These are phyloP conservation scores for Trichoderma cornu-damae DNA, from an alignment of 2,329 filamentous ascomycete genomes.

Conservation along the genomic window DNA sequence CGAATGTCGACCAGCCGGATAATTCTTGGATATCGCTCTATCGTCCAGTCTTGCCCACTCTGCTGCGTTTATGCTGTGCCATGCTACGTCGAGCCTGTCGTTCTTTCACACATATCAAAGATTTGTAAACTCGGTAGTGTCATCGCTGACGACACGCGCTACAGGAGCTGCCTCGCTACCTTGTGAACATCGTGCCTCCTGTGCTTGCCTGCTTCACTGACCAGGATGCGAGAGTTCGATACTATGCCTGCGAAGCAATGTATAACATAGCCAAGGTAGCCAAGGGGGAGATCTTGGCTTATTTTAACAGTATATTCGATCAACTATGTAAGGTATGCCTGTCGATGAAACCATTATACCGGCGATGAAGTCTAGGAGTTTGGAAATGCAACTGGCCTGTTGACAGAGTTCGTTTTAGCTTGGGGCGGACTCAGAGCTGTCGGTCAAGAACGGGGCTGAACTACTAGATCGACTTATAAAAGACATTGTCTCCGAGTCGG, in stretches of 20 bases:
- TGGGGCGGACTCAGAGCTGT: constrained; percentile 90
- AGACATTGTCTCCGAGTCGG: constrained; percentile 92
- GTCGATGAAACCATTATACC: not conserved
- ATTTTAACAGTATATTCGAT: constrained; percentile 98
- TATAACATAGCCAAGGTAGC: constrained; percentile 99
- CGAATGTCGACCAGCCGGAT: not conserved
- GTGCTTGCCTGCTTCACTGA: constrained; percentile 97
- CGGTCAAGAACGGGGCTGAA: constrained; percentile 96
- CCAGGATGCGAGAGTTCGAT: constrained; percentile 93
- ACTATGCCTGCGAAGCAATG: constrained; percentile 99
- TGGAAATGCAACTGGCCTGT: not conserved
- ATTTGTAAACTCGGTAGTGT: not conserved
- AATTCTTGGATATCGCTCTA: not conserved
- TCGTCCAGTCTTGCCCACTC: not conserved
- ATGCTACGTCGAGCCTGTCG: not conserved
- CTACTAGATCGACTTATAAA: constrained; percentile 91
- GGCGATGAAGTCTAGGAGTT: not conserved
- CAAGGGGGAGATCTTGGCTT: constrained; percentile 92
- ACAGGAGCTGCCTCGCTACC: constrained; percentile 84
- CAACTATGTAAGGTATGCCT: constrained; percentile 78
- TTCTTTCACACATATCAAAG: not conserved
- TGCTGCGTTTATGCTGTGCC: not conserved
- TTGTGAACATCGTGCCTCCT: constrained; percentile 90
- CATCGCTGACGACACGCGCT: constrained; percentile 53
- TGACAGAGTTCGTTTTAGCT: constrained; percentile 51